Base-by-base conservation (phyloP, 2,329 filamentous ascomycete genomes). In the Pseudocercospora macadamiae region DNA sequence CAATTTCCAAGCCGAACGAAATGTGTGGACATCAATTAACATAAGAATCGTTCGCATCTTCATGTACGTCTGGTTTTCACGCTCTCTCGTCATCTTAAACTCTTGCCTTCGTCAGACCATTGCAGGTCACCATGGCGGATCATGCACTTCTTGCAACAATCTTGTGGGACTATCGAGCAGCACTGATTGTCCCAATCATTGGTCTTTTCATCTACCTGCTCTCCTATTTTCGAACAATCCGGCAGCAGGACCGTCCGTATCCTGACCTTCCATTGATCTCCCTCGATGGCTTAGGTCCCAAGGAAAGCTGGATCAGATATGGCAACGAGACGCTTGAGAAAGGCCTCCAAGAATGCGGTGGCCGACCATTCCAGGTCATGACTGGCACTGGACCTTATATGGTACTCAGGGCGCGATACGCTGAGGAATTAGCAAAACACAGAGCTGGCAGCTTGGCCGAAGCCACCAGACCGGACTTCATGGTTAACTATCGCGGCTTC, bases 341-440 rank as follows among this genome's bases (percentile, higher is more conserved):
- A 8, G 57, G 52, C 18, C 49, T 56, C 14, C 21, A 44, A 21
- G 34, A 51, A 23, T 56, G 28, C 19, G 2, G 26, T 19, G 23
- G 32, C 28, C 14, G 39, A 26, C 51, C 58, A 2, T 64, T 64
- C 51, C 62, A 64, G 30, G 37, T 64, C 23, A 48, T 61, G 25
- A 60, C 59, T 5, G 59, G 59, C 8, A 64, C 62, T 5, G 59
- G 61, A 1, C 58, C 61, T 18, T 59, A 59, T 21, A 49, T 62
- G 19, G 47, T 64, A 30, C 25, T 64, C 4, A 52, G 51, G 8
- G 54, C 37, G 32, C 55, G 55, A 9, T 64, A 59, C 25, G 52
- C 52, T 5, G 54, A 59, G 21, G 61, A 64, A 23, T 21, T 64
- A 12, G 23, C 36, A 9, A 63, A 56, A 25, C 34, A 55, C 34